A percentile compares a stretch with the other conserved stretches of the same genome.
Evolutionary conservation across 1,284 basidiomycete species (phyloP).

Genomic region (Sporisorium exsertum): DNA sequence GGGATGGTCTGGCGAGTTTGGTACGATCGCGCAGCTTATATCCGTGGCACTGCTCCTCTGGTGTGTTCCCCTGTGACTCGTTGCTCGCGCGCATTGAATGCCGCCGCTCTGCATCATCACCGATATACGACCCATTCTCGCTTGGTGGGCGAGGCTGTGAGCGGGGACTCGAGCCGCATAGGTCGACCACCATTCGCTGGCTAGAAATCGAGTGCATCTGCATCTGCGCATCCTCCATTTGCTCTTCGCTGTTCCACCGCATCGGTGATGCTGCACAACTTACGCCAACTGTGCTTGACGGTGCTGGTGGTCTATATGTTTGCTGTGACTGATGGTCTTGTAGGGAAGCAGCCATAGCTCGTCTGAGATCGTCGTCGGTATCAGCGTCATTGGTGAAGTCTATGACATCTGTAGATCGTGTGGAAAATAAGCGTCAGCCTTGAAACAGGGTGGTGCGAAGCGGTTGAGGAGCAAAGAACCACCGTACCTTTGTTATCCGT

Average conservation of each 20-base stretch:
- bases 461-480: neutral
- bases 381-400: constrained; percentile 46
- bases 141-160: neutral
- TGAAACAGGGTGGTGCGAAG: no score
- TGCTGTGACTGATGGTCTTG: constrained; percentile 38
- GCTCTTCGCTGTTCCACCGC: neutral
- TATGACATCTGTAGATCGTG: constrained; percentile 22
- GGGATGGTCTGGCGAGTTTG: constrained; percentile 8
- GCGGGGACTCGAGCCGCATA: neutral
- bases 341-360: constrained; percentile 46
- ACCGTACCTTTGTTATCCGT: constrained; percentile 21
- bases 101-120: neutral
- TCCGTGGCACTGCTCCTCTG: neutral
- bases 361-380: constrained; percentile 39
- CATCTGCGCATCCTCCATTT: neutral
- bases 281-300: constrained; percentile 43
- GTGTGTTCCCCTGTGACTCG: neutral
- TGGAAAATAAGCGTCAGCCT: neutral
- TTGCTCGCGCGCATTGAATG: neutral
- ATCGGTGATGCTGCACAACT: constrained; percentile 12
- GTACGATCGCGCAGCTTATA: constrained; percentile 31
- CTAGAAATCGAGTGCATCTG: neutral
- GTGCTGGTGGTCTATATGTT: constrained; percentile 27
- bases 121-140: neutral
- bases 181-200: neutral